Conservation (phyloP, 2,329 filamentous ascomycete genomes). For the Fusarium transvaalense region DNA sequence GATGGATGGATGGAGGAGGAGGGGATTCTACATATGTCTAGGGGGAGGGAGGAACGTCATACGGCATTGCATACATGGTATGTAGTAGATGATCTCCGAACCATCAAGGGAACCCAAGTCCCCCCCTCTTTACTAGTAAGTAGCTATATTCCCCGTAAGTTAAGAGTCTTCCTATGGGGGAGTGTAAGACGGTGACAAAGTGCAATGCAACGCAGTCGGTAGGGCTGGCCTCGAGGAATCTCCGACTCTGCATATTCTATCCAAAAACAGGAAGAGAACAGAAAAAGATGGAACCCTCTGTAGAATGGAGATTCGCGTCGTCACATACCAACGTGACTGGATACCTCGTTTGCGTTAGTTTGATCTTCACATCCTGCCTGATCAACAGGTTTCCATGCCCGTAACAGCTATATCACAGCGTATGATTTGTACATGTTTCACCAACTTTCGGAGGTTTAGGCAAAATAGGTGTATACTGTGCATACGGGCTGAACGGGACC, state of each 20-base stretch:
- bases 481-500: constrained; percentile 4
- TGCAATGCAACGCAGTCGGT: constrained; percentile 5
- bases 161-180: background rate
- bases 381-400: constrained; percentile 14
- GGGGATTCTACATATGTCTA: too few relatives aligned
- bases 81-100: constrained; percentile 3
- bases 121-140: background rate
- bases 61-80: background rate
- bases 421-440: constrained; percentile 22
- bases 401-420: constrained; percentile 4
- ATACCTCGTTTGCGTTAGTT: background rate
- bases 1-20: too few relatives aligned
- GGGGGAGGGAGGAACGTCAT: background rate
- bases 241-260: constrained; percentile 1
- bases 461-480: constrained; percentile 13
- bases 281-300: background rate
- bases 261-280: constrained; percentile 6
- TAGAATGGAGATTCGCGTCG: background rate
- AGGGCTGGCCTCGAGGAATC: constrained; percentile 30
- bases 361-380: background rate
- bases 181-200: background rate
- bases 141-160: background rate
- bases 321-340: constrained; percentile 7
- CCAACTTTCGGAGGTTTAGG: constrained; percentile 26
- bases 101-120: background rate